These are phyloP conservation scores for Penicillium silybi DNA, from an alignment of 495 filamentous ascomycete species.

Conservation along the genomic window DNA sequence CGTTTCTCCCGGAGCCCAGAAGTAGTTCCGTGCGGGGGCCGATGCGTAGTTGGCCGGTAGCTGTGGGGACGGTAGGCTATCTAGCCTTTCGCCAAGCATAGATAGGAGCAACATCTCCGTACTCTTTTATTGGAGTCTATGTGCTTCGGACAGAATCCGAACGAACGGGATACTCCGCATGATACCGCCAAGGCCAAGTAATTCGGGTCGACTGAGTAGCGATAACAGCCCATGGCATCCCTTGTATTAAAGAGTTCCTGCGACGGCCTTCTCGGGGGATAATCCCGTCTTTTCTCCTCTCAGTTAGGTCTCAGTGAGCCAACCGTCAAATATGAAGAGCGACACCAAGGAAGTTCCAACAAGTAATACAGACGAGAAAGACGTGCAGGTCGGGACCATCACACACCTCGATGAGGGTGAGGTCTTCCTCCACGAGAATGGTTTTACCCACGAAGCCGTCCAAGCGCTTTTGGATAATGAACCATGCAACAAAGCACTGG, in stretches of 20 bases:
- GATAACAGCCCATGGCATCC: background rate
- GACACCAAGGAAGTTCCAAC: slow-evolving; percentile 3
- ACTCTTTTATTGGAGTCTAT: background rate
- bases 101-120: background rate
- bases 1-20: slow-evolving; percentile 11
- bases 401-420: slow-evolving; percentile 32
- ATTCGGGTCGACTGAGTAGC: background rate
- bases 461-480: slow-evolving; percentile 20
- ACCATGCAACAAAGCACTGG: slow-evolving; percentile 22
- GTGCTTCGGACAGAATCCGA: slow-evolving; percentile 8
- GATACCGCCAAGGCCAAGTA: background rate
- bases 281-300: background rate
- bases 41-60: background rate
- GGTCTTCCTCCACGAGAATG: slow-evolving; percentile 31
- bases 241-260: background rate
- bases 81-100: background rate
- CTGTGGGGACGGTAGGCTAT: slow-evolving; percentile 12
- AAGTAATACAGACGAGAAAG: slow-evolving; percentile 17
- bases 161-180: slow-evolving; percentile 3
- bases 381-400: slow-evolving; percentile 25
- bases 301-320: background rate
- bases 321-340: background rate
- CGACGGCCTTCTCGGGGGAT: background rate
- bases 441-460: slow-evolving; percentile 19
- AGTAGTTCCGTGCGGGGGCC: slow-evolving; percentile 21